Base-by-base conservation (phyloP, 2,329 filamentous ascomycete species). In the Periconia digitata region DNA sequence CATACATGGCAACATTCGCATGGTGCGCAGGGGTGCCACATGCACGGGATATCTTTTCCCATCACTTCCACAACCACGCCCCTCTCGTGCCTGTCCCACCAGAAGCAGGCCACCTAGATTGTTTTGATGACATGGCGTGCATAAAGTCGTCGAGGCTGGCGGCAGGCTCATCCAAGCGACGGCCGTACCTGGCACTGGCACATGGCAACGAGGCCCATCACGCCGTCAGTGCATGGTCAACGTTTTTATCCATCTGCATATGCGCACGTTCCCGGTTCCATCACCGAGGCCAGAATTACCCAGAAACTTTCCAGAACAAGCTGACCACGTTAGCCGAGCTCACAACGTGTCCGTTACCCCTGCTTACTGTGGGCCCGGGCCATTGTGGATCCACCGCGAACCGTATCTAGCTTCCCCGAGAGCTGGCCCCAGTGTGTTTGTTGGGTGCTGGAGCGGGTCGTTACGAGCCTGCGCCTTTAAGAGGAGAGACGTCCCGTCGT, bases 351-450 rank as follows among this genome's bases (percentile, higher is more conserved):
- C 13, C 21, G 18, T n/a, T 6, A 5, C 38, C 38, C 22, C 24
- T 21, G 22, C 24, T 3, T 12, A 8, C 5, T 8, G 38, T 15
- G 5, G 15, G 4, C 21, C 17, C 38, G 38, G 22, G 38, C 21
- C 41, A 44, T 40, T 40, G 29, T 43, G 36, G 40, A 39, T 39
- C 29, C 34, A 13, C 40, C 42, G 17, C 37, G 46, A 37, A 41
- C 41, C 46, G 35, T 41, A 44, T 44, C 41, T 42, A 47, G 43
- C 48, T 51, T 51, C 49, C 44, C 45, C 44, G 45, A 51, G 35
- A 22, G 35, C 43, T 40, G 10, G 18, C 35, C 35, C 49, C 44
- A 40, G 37, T 22, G 35, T 41, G 5, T 27, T 27, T 27, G 23
- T 15, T 15, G 46, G 46, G 46, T 27, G 32, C 46, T 27, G 32